Evolutionary conservation across 176 grass and related monocot species (phyloP).

Genomic region (Aegilops speltoides): DNA sequence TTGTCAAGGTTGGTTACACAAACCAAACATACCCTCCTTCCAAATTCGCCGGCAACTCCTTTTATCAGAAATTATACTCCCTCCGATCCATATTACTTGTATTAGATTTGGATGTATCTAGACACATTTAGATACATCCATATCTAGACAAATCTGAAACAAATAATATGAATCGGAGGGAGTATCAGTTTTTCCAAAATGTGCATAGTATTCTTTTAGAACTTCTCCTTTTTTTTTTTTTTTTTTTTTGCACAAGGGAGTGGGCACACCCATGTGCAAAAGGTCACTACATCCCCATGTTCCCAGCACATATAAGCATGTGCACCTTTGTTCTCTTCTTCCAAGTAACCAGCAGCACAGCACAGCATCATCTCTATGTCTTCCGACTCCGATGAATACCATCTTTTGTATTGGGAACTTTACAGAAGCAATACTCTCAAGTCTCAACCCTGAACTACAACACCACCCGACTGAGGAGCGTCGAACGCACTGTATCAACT

Average conservation of each 20-base stretch:
- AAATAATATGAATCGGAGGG: too few relatives aligned
- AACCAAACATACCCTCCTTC: not conserved
- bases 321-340: not conserved
- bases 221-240: too few relatives aligned
- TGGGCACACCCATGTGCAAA: not conserved
- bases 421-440: slow-evolving; percentile 36
- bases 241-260: not conserved
- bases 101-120: too few relatives aligned
- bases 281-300: not conserved
- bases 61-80: too few relatives aligned
- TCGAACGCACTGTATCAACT: not conserved
- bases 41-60: too few relatives aligned
- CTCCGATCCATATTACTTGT: too few relatives aligned
- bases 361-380: slow-evolving; percentile 12
- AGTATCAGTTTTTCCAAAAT: not conserved
- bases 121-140: too few relatives aligned
- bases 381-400: not conserved
- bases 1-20: too few relatives aligned
- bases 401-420: slow-evolving; percentile 26
- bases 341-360: not conserved
- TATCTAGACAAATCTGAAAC: too few relatives aligned
- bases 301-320: not conserved
- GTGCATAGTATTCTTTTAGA: not conserved
- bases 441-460: slow-evolving; percentile 36
- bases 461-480: not conserved